Conservation (phyloP, 2,329 filamentous ascomycete species). For the Curvularia sp. region DNA sequence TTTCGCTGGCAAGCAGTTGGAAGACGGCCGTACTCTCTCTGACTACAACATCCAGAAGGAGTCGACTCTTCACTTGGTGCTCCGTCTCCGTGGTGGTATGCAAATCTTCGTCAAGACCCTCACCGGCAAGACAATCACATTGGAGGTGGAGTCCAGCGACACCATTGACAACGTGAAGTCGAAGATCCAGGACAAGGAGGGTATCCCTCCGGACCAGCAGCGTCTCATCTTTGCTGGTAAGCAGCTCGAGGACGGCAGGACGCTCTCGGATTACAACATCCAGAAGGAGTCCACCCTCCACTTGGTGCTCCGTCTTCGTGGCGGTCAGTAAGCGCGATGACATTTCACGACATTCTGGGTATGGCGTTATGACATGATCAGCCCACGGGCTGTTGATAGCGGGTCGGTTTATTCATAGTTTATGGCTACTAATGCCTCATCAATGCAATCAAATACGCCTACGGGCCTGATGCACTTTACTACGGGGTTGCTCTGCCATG, state of each 20-base stretch:
- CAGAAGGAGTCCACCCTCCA: constrained; percentile 75
- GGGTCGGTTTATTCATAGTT: constrained; percentile 41
- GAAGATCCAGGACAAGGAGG: constrained; percentile 81
- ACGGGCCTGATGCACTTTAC: constrained; percentile 38
- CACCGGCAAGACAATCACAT: constrained; percentile 88
- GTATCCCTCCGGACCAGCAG: constrained; percentile 93
- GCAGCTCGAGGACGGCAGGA: constrained; percentile 91
- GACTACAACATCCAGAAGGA: constrained; percentile 99
- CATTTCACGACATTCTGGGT: constrained; percentile 30
- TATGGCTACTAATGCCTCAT: constrained; percentile 27
- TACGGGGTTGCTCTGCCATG: constrained; percentile 1
- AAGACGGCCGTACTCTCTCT: constrained; percentile 87
- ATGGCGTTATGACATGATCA: constrained; percentile 42
- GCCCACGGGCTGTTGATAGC: constrained; percentile 32
- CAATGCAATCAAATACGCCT: constrained; percentile 43
- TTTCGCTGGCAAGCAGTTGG: constrained; percentile 94
- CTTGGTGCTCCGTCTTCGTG: constrained; percentile 67
- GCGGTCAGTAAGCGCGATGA: constrained; percentile 55
- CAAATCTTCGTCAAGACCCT: constrained; percentile 66
- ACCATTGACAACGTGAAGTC: constrained; percentile 94
- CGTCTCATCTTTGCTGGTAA: constrained; percentile 93
- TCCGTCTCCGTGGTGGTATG: constrained; percentile 84
- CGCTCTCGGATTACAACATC: constrained; percentile 94
- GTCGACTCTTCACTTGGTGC: constrained; percentile 82
- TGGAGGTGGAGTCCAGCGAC: constrained; percentile 87